Conservation (phyloP, 331 rosid genomes). For the Stylosanthes scabra region DNA sequence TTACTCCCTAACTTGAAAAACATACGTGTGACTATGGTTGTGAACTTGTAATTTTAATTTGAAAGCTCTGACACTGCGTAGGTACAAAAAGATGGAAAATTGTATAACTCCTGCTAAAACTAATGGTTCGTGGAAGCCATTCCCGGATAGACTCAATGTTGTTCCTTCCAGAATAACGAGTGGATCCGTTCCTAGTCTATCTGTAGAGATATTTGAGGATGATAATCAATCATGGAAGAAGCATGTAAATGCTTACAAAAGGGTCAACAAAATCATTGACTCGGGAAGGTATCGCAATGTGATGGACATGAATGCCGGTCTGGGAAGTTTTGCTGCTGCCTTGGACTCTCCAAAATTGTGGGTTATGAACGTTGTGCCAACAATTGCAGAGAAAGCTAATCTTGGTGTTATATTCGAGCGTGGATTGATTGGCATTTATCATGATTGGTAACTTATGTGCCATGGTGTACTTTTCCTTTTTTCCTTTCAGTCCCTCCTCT, state of each 20-base stretch:
- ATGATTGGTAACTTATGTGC: conserved; percentile 68
- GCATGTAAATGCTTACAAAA: conserved; percentile 82
- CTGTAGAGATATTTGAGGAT: conserved; percentile 56
- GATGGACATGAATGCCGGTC: conserved; percentile 96
- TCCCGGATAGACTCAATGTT: conserved; percentile 69
- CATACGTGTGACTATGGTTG: conserved; percentile 24
- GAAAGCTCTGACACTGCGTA: conserved; percentile 35
- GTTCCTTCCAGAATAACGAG: conserved; percentile 68
- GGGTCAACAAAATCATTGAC: conserved; percentile 63
- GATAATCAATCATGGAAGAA: conserved; percentile 76
- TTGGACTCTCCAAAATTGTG: conserved; percentile 76
- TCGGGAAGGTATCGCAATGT: conserved; percentile 80
- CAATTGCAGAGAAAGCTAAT: conserved; percentile 76
- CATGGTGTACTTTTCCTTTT: conserved; percentile 2
- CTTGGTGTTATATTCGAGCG: conserved; percentile 81
- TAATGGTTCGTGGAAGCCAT: conserved; percentile 61
- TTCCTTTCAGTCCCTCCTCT: background rate
- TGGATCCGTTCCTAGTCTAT: conserved; percentile 59
- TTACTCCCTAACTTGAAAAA: background rate
- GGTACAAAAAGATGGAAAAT: conserved; percentile 85
- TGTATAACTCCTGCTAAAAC: conserved; percentile 67
- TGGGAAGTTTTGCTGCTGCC: conserved; percentile 91
- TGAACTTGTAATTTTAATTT: conserved; percentile 14
- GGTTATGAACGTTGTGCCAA: conserved; percentile 94
- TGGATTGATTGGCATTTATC: conserved; percentile 90